These are phyloP conservation scores for Xanthoparmelia taractica DNA, from an alignment of 495 filamentous ascomycete genomes.

Conservation along the genomic window DNA sequence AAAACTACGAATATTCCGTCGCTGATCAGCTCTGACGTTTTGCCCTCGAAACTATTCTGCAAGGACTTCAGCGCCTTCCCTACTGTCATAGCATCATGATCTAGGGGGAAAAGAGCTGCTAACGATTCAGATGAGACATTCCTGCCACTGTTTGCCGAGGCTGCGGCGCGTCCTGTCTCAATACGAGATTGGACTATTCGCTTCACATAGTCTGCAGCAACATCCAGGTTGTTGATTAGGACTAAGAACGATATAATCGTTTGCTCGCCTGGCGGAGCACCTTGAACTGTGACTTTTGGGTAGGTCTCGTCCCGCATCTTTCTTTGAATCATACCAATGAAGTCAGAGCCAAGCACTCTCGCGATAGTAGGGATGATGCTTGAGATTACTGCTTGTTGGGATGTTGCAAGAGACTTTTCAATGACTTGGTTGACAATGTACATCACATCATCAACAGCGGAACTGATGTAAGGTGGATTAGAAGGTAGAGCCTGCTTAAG, in stretches of 20 bases:
- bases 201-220: constrained; percentile 77
- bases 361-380: constrained; percentile 73
- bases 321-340: constrained; percentile 92
- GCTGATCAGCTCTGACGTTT: constrained; percentile 68
- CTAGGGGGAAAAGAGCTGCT: constrained; percentile 65
- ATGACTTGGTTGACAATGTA: constrained; percentile 94
- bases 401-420: constrained; percentile 75
- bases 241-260: constrained; percentile 80
- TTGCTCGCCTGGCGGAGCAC: constrained; percentile 73
- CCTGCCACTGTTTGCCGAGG: constrained; percentile 24
- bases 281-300: constrained; percentile 65
- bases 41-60: constrained; percentile 61
- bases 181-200: constrained; percentile 71
- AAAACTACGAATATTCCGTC: constrained; percentile 81
- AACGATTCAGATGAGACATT: constrained; percentile 36
- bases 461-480: constrained; percentile 85
- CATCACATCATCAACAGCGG: constrained; percentile 97
- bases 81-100: constrained; percentile 62
- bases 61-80: constrained; percentile 58
- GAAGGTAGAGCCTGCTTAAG: constrained; percentile 55
- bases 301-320: constrained; percentile 96
- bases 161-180: constrained; percentile 26
- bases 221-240: constrained; percentile 89
- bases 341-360: constrained; percentile 83
- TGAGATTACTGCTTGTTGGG: constrained; percentile 64